Percentiles rank a stretch among this genome's conserved stretches.
These are phyloP conservation scores for Solanum hybrid DNA, from an alignment of 305 asterid species.

Conservation along the genomic window DNA sequence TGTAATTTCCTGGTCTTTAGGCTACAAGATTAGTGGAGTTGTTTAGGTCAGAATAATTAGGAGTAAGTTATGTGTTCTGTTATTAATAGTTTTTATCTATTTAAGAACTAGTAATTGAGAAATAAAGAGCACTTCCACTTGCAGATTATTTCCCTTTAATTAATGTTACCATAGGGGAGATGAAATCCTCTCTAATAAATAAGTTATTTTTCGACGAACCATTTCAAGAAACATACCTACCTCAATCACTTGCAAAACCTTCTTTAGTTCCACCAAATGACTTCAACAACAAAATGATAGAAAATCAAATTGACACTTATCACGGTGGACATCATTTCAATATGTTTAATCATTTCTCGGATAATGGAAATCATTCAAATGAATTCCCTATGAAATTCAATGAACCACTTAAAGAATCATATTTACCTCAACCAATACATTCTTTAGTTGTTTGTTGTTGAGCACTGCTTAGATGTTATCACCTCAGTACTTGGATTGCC, in stretches of 20 bases:
- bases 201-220: background rate
- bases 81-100: background rate
- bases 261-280: background rate
- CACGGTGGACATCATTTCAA: background rate
- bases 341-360: background rate
- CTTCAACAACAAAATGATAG: background rate
- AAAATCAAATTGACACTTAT: background rate
- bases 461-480: background rate
- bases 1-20: background rate
- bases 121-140: background rate
- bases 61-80: background rate
- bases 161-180: background rate
- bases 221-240: background rate
- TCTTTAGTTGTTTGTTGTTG: background rate
- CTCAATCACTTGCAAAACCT: background rate
- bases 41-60: background rate
- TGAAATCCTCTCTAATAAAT: background rate
- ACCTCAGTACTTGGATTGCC: background rate
- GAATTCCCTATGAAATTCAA: background rate
- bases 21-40: background rate
- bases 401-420: background rate
- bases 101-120: background rate
- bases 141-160: background rate
- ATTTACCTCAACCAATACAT: background rate
- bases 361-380: background rate